Conservation (phyloP, 108 stramenopile species). For the Cyclotella baltica region DNA sequence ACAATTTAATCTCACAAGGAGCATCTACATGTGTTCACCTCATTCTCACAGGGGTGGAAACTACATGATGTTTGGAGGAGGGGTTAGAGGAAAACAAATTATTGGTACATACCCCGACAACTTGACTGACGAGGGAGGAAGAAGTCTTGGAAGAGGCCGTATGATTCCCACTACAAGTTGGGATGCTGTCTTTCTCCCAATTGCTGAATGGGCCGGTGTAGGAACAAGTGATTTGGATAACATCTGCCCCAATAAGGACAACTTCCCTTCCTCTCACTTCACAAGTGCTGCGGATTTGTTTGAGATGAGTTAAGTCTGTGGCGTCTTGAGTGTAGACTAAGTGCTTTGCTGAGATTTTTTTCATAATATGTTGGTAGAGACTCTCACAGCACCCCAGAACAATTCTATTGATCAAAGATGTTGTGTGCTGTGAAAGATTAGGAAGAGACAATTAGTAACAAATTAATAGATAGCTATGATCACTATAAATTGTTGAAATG, state of each 20-base stretch:
- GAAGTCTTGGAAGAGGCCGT: slow-evolving; percentile 53
- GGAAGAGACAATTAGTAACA: too few species aligned
- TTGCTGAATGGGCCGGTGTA: slow-evolving; percentile 56
- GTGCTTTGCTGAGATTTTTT: too few species aligned
- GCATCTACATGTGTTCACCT: background rate
- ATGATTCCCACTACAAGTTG: slow-evolving; percentile 59
- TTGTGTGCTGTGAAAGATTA: too few species aligned
- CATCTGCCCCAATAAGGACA: slow-evolving; percentile 41
- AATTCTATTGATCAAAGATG: too few species aligned
- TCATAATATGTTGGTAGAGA: too few species aligned
- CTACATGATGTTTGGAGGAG: slow-evolving; percentile 56
- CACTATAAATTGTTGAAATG: too few species aligned
- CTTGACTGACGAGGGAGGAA: slow-evolving; percentile 28
- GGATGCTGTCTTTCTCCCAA: slow-evolving; percentile 58
- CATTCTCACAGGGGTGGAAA: slow-evolving; percentile 50
- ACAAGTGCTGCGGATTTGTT: slow-evolving; percentile 29
- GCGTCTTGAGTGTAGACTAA: too few species aligned
- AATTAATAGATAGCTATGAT: too few species aligned
- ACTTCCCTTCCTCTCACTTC: slow-evolving; percentile 42
- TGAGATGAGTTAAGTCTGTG: slow-evolving; percentile 21
- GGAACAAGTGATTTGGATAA: slow-evolving; percentile 31
- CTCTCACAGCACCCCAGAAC: too few species aligned
- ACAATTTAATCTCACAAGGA: background rate
- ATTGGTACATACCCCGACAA: slow-evolving; percentile 50
- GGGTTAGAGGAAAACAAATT: slow-evolving; percentile 56